Conservation (phyloP, 208 protist species). For the Trypanosoma mega region DNA sequence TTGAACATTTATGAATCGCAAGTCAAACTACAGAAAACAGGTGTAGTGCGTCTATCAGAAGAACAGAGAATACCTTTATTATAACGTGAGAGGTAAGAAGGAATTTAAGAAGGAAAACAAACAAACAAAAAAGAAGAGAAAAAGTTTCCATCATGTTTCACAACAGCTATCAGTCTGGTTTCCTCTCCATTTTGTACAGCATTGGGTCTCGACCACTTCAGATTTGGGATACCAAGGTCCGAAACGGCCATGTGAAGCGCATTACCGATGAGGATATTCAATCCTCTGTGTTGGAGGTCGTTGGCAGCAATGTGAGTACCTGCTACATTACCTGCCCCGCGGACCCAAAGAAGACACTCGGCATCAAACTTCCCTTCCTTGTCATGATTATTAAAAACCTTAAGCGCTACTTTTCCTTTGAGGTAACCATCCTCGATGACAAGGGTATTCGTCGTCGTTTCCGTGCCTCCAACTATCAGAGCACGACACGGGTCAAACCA, state of each 20-base stretch:
- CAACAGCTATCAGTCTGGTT: constrained; percentile 99
- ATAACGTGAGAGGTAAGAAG: constrained; percentile 2
- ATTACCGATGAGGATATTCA: constrained; percentile 99
- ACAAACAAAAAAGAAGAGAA: neutral
- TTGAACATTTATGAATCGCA: neutral
- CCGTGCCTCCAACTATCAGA: constrained; percentile 99
- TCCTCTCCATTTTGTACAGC: constrained; percentile 99
- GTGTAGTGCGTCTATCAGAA: too few relatives aligned
- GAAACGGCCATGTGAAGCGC: constrained; percentile 98
- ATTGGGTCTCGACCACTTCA: constrained; percentile 98
- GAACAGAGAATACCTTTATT: constrained; percentile 19
- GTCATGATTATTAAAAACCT: constrained; percentile 99
- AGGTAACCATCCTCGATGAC: constrained; percentile 99
- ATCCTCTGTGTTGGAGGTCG: constrained; percentile 98
- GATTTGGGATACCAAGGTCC: constrained; percentile 98
- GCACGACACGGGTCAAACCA: constrained; percentile 97
- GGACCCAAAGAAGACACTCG: constrained; percentile 96
- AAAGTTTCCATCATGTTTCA: constrained; percentile 93
- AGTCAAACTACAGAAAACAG: too few relatives aligned
- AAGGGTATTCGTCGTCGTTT: constrained; percentile 98
- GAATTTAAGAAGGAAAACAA: neutral
- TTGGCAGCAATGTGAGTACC: constrained; percentile 98
- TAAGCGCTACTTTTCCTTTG: constrained; percentile 99
- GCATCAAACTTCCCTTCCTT: constrained; percentile 99
- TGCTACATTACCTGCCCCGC: constrained; percentile 98